These are phyloP conservation scores for Solanum hybrid DNA, from an alignment of 305 asterid species.

Conservation along the genomic window DNA sequence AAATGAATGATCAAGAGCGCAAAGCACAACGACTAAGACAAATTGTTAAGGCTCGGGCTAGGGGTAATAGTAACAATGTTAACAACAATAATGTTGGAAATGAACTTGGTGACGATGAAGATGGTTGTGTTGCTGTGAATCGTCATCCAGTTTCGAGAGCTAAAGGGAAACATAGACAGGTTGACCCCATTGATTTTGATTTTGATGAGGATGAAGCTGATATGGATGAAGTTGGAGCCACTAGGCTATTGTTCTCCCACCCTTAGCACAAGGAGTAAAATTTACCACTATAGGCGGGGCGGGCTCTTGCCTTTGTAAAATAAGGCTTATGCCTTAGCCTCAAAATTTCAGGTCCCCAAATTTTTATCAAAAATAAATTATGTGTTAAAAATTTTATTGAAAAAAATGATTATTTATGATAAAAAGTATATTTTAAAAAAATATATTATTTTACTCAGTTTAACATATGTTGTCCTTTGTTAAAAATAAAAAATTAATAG, in stretches of 20 bases:
- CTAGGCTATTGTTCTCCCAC: background rate
- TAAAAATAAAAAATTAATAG: no score
- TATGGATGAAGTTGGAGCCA: background rate
- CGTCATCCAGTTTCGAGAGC: background rate
- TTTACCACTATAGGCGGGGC: no score
- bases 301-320: no score
- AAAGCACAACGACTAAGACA: background rate
- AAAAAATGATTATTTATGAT: no score
- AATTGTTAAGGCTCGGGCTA: background rate
- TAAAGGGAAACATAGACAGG: background rate
- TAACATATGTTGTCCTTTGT: no score
- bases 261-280: background rate
- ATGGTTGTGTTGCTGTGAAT: background rate
- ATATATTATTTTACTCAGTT: no score
- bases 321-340: no score
- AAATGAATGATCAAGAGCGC: background rate
- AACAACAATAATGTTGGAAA: background rate
- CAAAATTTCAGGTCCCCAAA: no score
- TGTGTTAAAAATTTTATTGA: no score
- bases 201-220: background rate
- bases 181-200: background rate
- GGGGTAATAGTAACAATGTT: background rate
- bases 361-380: no score
- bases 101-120: background rate
- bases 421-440: no score